phyloP scores from a whole-genome alignment of 1,139 yeast species.

The Hemisphaericaspora lyxosophila region DNA sequence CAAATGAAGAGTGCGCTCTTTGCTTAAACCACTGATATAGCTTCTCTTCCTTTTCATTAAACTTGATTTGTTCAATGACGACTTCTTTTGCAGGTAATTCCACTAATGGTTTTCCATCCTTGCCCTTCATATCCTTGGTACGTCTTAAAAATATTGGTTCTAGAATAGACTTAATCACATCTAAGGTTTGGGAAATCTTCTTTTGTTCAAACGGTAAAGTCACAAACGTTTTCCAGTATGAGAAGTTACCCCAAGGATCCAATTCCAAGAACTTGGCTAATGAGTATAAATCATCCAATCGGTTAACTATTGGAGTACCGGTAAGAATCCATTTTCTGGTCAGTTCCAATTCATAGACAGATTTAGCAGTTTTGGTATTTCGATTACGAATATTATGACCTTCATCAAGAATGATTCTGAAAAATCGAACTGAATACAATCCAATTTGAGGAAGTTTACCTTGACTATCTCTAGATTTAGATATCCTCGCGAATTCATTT shows the following conservation, averaged over 20 bases:
- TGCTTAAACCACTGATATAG: slow-evolving; percentile 71
- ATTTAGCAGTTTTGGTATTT: slow-evolving; percentile 75
- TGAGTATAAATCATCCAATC: slow-evolving; percentile 83
- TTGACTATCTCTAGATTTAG: slow-evolving; percentile 28
- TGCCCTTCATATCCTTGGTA: slow-evolving; percentile 80
- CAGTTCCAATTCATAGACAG: slow-evolving; percentile 66
- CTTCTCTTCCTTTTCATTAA: slow-evolving; percentile 64
- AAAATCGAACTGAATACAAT: slow-evolving; percentile 70
- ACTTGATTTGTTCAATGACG: slow-evolving; percentile 61
- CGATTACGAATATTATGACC: slow-evolving; percentile 89
- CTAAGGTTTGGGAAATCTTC: slow-evolving; percentile 70
- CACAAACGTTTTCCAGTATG: slow-evolving; percentile 87
- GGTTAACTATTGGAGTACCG: slow-evolving; percentile 91
- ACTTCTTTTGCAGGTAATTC: slow-evolving; percentile 77
- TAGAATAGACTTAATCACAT: slow-evolving; percentile 78
- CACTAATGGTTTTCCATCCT: slow-evolving; percentile 73
- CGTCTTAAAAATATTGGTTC: slow-evolving; percentile 83
- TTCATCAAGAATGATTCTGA: slow-evolving; percentile 83
- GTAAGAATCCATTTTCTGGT: slow-evolving; percentile 83
- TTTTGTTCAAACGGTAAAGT: slow-evolving; percentile 79
- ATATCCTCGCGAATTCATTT: slow-evolving; percentile 58
- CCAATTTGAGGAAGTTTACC: slow-evolving; percentile 48
- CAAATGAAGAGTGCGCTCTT: slow-evolving; percentile 67
- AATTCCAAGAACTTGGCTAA: slow-evolving; percentile 70
- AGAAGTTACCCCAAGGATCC: slow-evolving; percentile 87